Evolutionary conservation across 2,329 filamentous ascomycete genomes (phyloP).

Genomic region (Alternaria postmessia): DNA sequence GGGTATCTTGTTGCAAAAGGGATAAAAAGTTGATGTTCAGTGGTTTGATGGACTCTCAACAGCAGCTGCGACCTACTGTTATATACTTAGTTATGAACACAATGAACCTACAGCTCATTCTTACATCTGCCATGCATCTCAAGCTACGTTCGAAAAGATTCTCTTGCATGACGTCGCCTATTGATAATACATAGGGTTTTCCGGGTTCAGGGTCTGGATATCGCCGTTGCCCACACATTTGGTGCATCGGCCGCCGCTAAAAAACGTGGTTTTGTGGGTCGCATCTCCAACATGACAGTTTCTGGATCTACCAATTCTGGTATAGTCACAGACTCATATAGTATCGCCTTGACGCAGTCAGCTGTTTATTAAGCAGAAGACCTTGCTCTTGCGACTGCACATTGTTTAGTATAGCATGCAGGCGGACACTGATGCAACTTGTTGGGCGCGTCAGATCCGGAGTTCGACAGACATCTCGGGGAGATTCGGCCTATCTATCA

Average conservation of each 20-base stretch:
- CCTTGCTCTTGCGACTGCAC: neutral
- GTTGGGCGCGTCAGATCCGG: neutral
- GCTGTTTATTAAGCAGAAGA: neutral
- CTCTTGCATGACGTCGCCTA: slow-evolving; percentile 31
- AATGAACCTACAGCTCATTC: neutral
- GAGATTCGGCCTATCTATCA: neutral
- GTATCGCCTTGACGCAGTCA: neutral
- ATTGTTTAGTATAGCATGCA: neutral
- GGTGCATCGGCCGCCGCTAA: slow-evolving; percentile 24
- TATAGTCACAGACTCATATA: neutral
- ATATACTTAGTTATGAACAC: slow-evolving; percentile 15
- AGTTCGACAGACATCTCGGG: neutral
- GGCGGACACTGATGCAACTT: neutral
- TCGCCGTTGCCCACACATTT: slow-evolving; percentile 19
- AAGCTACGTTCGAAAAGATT: slow-evolving; percentile 22
- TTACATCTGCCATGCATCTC: slow-evolving; percentile 2
- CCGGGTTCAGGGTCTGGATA: slow-evolving; percentile 18
- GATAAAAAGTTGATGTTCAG: slow-evolving; percentile 3
- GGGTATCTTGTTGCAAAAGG: slow-evolving; percentile 3
- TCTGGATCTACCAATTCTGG: neutral
- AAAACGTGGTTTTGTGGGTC: slow-evolving; percentile 11
- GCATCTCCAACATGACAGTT: slow-evolving; percentile 2
- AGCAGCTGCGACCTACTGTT: slow-evolving; percentile 1
- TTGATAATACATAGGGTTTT: slow-evolving; percentile 22
- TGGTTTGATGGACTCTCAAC: neutral